Base-by-base conservation (phyloP, 371 early-diverging fungal species). In the Mucor lusitanicus region DNA sequence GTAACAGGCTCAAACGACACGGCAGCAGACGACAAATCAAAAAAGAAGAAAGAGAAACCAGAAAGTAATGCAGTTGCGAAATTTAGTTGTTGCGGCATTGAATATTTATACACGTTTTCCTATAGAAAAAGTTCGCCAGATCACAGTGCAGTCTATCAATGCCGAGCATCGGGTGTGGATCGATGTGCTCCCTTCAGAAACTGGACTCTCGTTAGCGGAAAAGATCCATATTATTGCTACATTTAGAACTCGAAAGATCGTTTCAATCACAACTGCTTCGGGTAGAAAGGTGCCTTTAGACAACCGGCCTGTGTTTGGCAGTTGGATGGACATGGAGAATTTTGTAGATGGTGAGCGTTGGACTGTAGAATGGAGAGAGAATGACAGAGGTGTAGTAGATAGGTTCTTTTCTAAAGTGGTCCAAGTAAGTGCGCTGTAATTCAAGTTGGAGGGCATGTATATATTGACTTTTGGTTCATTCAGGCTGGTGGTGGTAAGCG, bases 91-190 rank as follows among this genome's bases (percentile, higher is more conserved):
- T 30, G 6, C 30, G 6, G 2, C 30, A 3, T 6, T 30, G 30
- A 30, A 30, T 30, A 30, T 30, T 30, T 30, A 30, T 30, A 30
- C 30, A n/a, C n/a, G n/a, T 58, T 44, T 28, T 30, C 13, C 37
- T 19, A 42, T 64, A 72, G 72, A 67, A 25, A 75, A 69, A 64
- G 65, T 75, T 15, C 74, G 80, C 3, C 84, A 80, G 32, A 81
- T 84, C 40, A 84, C 80, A 27, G 84, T 84, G 7, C 76, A 78
- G 40, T 84, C 84, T 8, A 75, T 81, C 17, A 84, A 84, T 61
- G 56, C 65, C 59, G 84, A 81, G 42, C 77, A 80, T 40, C 58
- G 73, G 1, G 84, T 78, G 9, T 84, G 84, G 84, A 84, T 84
- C 59, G 75, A 76, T 17, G 65, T 84, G 11, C 63, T 74, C 19